Evolutionary conservation across 345 rosid genomes (phyloP).

Genomic region (Gossypium turneri): DNA sequence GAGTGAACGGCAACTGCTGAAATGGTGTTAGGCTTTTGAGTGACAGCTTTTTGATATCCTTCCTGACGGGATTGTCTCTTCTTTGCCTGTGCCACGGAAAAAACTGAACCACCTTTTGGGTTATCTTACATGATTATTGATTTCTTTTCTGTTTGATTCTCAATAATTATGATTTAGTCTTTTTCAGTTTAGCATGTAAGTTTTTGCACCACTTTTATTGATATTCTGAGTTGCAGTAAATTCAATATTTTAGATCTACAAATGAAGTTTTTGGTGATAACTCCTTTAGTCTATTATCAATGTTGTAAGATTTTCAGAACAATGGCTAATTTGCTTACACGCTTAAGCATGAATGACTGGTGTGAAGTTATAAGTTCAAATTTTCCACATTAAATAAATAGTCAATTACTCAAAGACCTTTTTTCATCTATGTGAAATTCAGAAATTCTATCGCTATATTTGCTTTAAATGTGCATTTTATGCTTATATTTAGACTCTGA

Average conservation of each 20-base stretch:
- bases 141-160: constrained; percentile 5
- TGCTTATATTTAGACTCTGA: not conserved
- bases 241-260: constrained; percentile 2
- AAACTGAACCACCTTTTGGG: not conserved
- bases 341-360: not conserved
- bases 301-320: not conserved
- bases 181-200: not conserved
- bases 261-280: not conserved
- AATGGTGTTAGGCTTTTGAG: not conserved
- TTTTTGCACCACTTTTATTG: not conserved
- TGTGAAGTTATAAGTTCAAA: not conserved
- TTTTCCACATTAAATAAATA: not conserved
- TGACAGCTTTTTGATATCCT: not conserved
- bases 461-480: not conserved
- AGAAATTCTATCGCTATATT: not conserved
- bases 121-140: not conserved
- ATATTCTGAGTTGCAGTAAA: not conserved
- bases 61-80: not conserved
- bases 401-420: not conserved
- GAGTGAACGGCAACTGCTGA: not conserved
- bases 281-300: not conserved
- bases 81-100: not conserved
- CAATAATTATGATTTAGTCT: not conserved
- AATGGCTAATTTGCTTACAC: not conserved
- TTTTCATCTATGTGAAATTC: not conserved